Evolutionary conservation across 2,329 filamentous ascomycete genomes (phyloP).

Genomic region (Fusarium pininemorale): DNA sequence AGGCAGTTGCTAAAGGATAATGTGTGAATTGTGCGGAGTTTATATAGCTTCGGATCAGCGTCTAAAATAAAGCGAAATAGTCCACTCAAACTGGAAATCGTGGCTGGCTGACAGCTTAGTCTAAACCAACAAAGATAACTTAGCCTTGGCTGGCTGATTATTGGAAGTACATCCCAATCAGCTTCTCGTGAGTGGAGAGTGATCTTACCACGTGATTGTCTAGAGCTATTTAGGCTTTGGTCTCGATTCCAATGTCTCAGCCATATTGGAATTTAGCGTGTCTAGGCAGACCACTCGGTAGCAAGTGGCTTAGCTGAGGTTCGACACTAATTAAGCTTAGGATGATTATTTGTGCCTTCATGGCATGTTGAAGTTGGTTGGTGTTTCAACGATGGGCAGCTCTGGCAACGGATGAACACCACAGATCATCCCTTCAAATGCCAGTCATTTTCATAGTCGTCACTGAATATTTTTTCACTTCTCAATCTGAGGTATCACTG

Average conservation of each 20-base stretch:
- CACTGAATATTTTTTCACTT: accelerated
- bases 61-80: too few relatives aligned
- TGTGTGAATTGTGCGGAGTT: too few relatives aligned
- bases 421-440: too few relatives aligned
- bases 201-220: too few relatives aligned
- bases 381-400: background rate
- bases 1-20: too few relatives aligned
- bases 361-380: background rate
- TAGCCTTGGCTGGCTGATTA: accelerated
- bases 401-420: background rate
- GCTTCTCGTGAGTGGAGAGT: too few relatives aligned
- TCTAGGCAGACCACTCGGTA: accelerated
- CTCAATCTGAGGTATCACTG: background rate
- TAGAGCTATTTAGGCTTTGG: background rate
- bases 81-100: accelerated
- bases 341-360: background rate
- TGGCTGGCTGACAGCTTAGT: too few relatives aligned
- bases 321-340: background rate
- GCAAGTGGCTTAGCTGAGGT: background rate
- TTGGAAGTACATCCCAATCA: too few relatives aligned
- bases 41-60: too few relatives aligned
- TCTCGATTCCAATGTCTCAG: background rate
- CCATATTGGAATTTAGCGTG: background rate
- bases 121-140: too few relatives aligned
- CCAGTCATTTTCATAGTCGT: background rate